phyloP scores from a whole-genome alignment of 1,139 yeast genomes.

The Saccharomycopsis phalli region DNA sequence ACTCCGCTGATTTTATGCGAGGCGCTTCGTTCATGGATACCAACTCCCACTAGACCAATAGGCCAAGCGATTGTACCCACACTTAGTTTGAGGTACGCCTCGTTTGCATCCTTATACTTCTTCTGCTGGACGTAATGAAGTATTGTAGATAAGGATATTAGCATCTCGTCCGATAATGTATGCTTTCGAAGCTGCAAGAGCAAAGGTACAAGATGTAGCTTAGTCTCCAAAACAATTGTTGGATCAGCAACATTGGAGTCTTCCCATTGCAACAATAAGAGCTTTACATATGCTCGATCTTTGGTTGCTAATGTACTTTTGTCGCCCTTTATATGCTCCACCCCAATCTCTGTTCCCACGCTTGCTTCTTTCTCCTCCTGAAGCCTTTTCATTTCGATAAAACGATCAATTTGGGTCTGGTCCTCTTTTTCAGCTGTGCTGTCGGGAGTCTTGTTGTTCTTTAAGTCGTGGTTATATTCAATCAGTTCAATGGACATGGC shows the following conservation, averaged over 20 bases:
- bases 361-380: not conserved
- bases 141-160: slow-evolving; percentile 53
- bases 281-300: slow-evolving; percentile 11
- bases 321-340: slow-evolving; percentile 6
- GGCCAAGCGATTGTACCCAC: slow-evolving; percentile 94
- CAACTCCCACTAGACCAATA: slow-evolving; percentile 71
- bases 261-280: slow-evolving; percentile 8
- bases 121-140: slow-evolving; percentile 48
- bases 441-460: no score
- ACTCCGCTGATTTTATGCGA: slow-evolving; percentile 36
- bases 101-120: slow-evolving; percentile 50
- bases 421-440: not conserved
- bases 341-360: not conserved
- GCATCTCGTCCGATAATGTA: slow-evolving; percentile 33
- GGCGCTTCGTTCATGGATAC: slow-evolving; percentile 69
- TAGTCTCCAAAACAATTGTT: slow-evolving; percentile 38
- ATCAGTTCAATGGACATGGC: not conserved
- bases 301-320: slow-evolving; percentile 8
- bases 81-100: slow-evolving; percentile 65
- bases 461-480: not conserved
- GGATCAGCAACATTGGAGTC: not conserved
- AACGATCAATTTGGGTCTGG: not conserved
- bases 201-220: slow-evolving; percentile 50
- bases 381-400: not conserved
- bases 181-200: slow-evolving; percentile 48